Percentiles rank a stretch among this genome's conserved stretches.
phyloP scores from a whole-genome alignment of 257 asterid species.

The Solanum chilense region DNA sequence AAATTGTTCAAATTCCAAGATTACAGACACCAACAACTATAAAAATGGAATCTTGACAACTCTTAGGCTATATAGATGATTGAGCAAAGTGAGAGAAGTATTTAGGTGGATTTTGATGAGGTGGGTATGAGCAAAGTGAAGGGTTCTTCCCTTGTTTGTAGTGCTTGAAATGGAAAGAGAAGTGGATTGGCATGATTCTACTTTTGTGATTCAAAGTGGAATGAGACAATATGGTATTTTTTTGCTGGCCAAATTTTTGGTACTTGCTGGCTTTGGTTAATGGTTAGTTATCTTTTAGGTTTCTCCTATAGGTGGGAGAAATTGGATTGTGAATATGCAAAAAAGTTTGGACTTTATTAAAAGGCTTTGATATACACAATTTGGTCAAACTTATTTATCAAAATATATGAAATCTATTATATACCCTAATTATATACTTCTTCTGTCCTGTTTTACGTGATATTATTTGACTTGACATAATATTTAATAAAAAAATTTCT shows the following conservation, averaged over 20 bases:
- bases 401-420: background rate
- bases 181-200: conserved; percentile 10
- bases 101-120: background rate
- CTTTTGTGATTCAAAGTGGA: conserved; percentile 10
- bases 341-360: background rate
- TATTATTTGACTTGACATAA: background rate
- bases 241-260: background rate
- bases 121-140: background rate
- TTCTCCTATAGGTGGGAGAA: background rate
- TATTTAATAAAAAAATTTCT: background rate
- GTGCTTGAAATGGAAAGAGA: background rate
- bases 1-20: background rate
- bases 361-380: background rate
- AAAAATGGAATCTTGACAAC: background rate
- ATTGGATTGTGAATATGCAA: background rate
- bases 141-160: background rate
- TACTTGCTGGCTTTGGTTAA: background rate
- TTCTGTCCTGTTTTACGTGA: rapidly evolving
- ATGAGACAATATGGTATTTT: conserved; percentile 3
- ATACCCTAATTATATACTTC: no score
- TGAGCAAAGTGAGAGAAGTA: background rate
- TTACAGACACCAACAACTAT: background rate
- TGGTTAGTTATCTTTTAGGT: background rate
- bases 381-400: background rate
- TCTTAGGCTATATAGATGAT: background rate